These are phyloP conservation scores for Aspergillus homomorphus DNA, from an alignment of 495 filamentous ascomycete species.

Conservation along the genomic window DNA sequence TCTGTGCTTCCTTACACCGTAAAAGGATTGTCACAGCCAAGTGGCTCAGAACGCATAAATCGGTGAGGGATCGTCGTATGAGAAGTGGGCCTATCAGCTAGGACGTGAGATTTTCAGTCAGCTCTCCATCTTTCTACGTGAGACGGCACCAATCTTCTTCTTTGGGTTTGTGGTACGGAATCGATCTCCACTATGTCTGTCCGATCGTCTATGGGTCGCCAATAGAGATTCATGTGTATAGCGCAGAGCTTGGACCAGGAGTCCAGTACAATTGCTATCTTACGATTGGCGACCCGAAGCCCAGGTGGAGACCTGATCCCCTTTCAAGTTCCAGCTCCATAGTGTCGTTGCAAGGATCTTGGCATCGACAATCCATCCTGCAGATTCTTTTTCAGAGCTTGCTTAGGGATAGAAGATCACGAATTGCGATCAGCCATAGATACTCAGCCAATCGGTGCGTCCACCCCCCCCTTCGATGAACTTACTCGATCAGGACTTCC, in stretches of 20 bases:
- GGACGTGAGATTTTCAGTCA: slow-evolving; percentile 2
- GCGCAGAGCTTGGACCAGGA: not conserved
- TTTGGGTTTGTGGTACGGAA: not conserved
- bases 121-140: not conserved
- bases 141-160: not conserved
- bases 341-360: not conserved
- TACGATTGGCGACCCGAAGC: not conserved
- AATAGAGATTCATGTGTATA: not conserved
- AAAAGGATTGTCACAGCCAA: not conserved
- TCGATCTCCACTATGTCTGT: not conserved
- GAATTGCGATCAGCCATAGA: not conserved
- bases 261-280: not conserved
- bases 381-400: not conserved
- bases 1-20: not conserved
- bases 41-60: not conserved
- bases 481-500: not conserved
- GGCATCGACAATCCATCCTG: not conserved
- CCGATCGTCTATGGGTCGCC: not conserved
- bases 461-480: not conserved
- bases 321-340: slow-evolving; percentile 1
- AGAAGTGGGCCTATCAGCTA: not conserved
- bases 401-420: not conserved
- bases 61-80: not conserved
- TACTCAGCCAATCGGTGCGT: not conserved
- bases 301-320: not conserved